Evolutionary conservation across 2,329 filamentous ascomycete genomes (phyloP).

Genomic region (Penicillium oxalicum): DNA sequence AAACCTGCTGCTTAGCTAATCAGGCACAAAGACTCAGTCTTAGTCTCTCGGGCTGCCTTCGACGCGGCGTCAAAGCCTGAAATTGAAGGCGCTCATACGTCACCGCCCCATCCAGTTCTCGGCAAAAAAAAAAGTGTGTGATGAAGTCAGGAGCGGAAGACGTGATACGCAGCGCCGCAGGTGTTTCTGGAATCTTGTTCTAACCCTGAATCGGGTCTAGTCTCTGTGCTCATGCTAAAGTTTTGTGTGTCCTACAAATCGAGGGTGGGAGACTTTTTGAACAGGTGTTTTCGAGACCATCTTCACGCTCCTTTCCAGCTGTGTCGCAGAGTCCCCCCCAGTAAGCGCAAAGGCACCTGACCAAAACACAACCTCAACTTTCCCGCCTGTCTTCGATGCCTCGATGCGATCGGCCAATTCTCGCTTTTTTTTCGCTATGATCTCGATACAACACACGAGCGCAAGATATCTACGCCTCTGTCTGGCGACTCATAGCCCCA

Average conservation of each 20-base stretch:
- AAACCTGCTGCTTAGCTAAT: constrained; percentile 22
- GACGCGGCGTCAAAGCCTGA: constrained; percentile 8
- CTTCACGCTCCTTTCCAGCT: too few species aligned
- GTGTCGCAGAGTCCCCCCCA: too few species aligned
- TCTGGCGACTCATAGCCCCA: neutral
- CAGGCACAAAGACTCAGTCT: constrained; percentile 21
- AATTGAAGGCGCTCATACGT: neutral
- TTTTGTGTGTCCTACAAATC: too few species aligned
- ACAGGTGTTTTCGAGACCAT: too few species aligned
- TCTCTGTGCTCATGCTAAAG: too few species aligned
- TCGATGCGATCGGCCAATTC: neutral
- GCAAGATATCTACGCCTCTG: neutral
- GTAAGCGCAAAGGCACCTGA: too few species aligned
- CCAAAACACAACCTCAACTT: too few species aligned
- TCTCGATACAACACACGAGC: constrained; percentile 7
- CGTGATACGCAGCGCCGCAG: too few species aligned
- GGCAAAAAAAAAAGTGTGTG: constrained; percentile 6
- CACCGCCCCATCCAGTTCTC: neutral
- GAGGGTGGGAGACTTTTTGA: too few species aligned
- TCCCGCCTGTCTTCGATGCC: neutral
- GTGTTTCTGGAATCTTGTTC: too few species aligned
- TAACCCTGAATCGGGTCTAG: too few species aligned
- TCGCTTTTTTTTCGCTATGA: constrained; percentile 12
- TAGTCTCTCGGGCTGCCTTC: neutral
- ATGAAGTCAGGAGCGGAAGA: neutral